phyloP scores from a whole-genome alignment of 179 eudicot species.

The Sideroxylon spinosum region DNA sequence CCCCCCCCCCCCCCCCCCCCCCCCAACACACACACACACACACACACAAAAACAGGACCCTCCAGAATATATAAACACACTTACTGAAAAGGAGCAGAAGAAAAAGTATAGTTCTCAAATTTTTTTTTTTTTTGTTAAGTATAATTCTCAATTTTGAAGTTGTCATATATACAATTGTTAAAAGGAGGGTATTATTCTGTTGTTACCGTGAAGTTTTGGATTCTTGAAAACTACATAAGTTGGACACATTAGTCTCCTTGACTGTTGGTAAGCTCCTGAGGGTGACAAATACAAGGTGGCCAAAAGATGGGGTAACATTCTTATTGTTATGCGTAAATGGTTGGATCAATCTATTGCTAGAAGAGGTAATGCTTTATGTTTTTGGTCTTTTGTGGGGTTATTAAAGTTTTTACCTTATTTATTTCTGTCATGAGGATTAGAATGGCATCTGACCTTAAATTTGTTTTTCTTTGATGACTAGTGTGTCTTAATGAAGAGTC shows the following conservation, averaged over 20 bases:
- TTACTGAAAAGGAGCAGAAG: too few relatives aligned
- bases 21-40: too few relatives aligned
- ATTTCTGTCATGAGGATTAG: background rate
- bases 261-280: slow-evolving; percentile 75
- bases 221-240: background rate
- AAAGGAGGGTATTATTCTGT: too few relatives aligned
- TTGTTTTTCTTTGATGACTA: slow-evolving; percentile 26
- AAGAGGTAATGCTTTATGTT: slow-evolving; percentile 51
- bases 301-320: slow-evolving; percentile 72
- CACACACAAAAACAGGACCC: too few relatives aligned
- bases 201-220: too few relatives aligned
- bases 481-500: slow-evolving; percentile 86
- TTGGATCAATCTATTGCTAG: slow-evolving; percentile 83
- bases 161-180: too few relatives aligned
- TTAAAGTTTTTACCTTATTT: slow-evolving; percentile 15
- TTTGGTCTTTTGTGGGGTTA: background rate
- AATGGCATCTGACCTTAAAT: slow-evolving; percentile 12
- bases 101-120: too few relatives aligned
- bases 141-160: background rate
- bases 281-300: slow-evolving; percentile 99
- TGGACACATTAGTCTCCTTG: slow-evolving; percentile 40
- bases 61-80: too few relatives aligned
- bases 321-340: slow-evolving; percentile 75
- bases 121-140: too few relatives aligned
- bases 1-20: too few relatives aligned